Evolutionary conservation across 495 filamentous ascomycete species (phyloP), one percentile per base, ranked within the genome.

Genomic region (Xeromyces bisporus): DNA sequence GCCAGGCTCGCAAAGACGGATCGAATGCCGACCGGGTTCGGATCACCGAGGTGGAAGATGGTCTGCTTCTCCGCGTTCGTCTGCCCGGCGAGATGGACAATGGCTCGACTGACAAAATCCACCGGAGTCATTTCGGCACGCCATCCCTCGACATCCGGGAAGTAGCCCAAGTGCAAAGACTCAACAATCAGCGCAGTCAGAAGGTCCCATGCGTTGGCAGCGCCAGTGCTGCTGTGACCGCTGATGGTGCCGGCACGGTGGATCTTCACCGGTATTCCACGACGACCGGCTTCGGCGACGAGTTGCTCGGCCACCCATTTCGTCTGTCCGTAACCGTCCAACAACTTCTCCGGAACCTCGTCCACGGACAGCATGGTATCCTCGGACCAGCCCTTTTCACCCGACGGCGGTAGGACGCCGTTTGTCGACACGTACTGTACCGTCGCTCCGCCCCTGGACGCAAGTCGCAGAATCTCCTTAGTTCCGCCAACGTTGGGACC

Each of bases 381-480:
- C 41, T 77, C 73, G 1, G 65, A 34, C 72, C 73, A 80, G 7
- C 69, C 71, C 2, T 46, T 47, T 18, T 66, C 43, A 0, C 48
- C 58, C 1, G 67, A 69, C 3, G 69, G 58, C 0, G 74, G 72
- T 15, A 80, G 39, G 2, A 80, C 73, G 26, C 74, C 73, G 39
- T 78, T 77, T 1, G 73, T 77, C 2, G 75, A 78, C 3, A 78
- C 61, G 34, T 78, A 74, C 33, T 77, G 71, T n/a, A 80, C 58
- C 0, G 75, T 77, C 2, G 73, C 71, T 13, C 67, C 69, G 10
- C 53, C 58, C 37, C 60, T 60, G 37, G 62, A 58, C 3, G 74
- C 72, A 10, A 80, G 55, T 15, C 75, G 71, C 10, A 80, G 50
- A 26, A 80, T 62, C 42, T 78, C 74, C 12, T 64, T 48, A 0